Conservation (phyloP, 305 asterid species). For the Fraxinus xanthoxyloides region DNA sequence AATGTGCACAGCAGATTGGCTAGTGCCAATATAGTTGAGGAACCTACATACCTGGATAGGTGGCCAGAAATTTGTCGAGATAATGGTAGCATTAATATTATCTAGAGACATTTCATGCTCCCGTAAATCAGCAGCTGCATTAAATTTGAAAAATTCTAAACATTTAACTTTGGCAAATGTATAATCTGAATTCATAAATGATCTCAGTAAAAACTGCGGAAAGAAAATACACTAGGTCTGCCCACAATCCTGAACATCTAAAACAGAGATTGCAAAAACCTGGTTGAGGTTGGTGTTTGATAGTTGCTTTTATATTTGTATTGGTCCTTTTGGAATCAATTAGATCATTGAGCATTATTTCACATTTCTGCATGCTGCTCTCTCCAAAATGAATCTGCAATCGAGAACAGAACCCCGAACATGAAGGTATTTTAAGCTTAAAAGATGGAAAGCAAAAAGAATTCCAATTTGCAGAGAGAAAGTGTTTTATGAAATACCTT, state of each 20-base stretch:
- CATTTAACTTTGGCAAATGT: conserved; percentile 16
- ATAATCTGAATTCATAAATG: conserved; percentile 9
- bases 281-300: conserved; percentile 57
- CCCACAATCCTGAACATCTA: conserved; percentile 11
- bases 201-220: conserved; percentile 3
- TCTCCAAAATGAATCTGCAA: conserved; percentile 96
- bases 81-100: conserved; percentile 72
- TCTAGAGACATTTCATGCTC: conserved; percentile 62
- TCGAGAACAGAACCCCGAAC: conserved; percentile 22
- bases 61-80: conserved; percentile 98
- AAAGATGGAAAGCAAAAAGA: neutral
- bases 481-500: conserved; percentile 52
- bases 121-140: conserved; percentile 45
- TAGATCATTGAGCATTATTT: conserved; percentile 96
- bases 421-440: conserved; percentile 18
- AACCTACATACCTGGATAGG: conserved; percentile 76
- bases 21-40: conserved; percentile 16
- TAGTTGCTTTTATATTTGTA: conserved; percentile 78
- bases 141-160: conserved; percentile 24
- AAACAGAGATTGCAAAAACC: conserved; percentile 35
- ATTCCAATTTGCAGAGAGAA: conserved; percentile 26
- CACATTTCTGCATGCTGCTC: conserved; percentile 96
- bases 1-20: neutral
- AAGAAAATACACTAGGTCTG: conserved; percentile 13
- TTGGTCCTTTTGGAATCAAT: conserved; percentile 93